A percentile compares a stretch with the other conserved stretches of the same genome.
Evolutionary conservation across 495 filamentous ascomycete species (phyloP).

Genomic region (Halenospora varia): DNA sequence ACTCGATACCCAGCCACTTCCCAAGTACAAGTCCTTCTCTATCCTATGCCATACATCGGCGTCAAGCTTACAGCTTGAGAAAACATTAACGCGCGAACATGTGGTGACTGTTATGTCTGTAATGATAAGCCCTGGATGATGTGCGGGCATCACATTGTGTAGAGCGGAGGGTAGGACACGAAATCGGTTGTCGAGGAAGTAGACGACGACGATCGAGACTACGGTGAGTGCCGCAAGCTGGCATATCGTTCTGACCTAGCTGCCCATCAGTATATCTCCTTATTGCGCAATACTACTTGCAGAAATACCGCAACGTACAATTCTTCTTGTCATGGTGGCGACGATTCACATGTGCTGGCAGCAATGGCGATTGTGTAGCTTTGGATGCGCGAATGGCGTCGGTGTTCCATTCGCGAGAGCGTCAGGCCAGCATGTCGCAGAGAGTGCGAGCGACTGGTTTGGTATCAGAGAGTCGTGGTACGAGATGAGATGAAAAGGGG

Average conservation of each 20-base stretch:
- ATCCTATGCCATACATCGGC: constrained; percentile 74
- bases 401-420: not conserved
- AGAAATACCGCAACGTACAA: constrained; percentile 26
- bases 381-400: not conserved
- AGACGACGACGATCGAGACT: constrained; percentile 55
- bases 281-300: not conserved
- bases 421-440: not conserved
- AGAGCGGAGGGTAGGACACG: constrained; percentile 77
- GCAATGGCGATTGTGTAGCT: not conserved
- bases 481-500: not conserved
- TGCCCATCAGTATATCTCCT: not conserved
- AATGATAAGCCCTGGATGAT: constrained; percentile 76
- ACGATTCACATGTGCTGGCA: not conserved
- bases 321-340: constrained; percentile 39
- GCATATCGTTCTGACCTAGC: constrained; percentile 73
- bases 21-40: constrained; percentile 89
- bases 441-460: not conserved
- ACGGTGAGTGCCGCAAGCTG: constrained; percentile 62
- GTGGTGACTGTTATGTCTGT: constrained; percentile 83
- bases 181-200: constrained; percentile 77
- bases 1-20: constrained; percentile 63
- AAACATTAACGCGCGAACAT: constrained; percentile 70
- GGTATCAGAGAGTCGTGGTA: not conserved
- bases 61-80: constrained; percentile 77
- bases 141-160: constrained; percentile 76